These are phyloP conservation scores for Fusarium torreyae DNA, from an alignment of 2,329 filamentous ascomycete species.

Conservation along the genomic window DNA sequence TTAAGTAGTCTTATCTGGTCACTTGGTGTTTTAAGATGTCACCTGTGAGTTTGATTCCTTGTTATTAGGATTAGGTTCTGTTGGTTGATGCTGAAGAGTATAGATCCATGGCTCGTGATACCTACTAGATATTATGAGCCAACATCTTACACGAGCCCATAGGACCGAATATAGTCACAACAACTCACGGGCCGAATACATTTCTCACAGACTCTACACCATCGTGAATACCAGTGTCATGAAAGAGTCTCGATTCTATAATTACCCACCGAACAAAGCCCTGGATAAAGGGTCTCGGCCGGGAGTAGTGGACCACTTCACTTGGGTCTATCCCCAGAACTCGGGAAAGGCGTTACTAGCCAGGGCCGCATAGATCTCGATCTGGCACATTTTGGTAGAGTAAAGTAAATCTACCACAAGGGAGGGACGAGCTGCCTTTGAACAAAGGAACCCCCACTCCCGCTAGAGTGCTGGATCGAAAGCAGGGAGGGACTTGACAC, in stretches of 20 bases:
- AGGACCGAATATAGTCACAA: background rate
- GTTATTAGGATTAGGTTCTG: background rate
- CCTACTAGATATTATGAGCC: background rate
- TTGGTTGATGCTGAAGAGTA: background rate
- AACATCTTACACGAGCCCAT: background rate
- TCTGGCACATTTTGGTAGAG: background rate
- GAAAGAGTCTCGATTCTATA: background rate
- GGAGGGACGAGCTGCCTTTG: slow-evolving; percentile 1
- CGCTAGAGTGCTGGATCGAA: slow-evolving; percentile 14
- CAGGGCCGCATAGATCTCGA: slow-evolving; percentile 14
- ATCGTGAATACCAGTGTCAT: background rate
- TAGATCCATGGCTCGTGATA: no score
- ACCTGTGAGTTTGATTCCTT: background rate
- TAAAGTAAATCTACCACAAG: slow-evolving; percentile 3
- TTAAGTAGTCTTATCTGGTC: background rate
- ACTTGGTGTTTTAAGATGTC: background rate
- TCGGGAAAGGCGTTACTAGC: slow-evolving; percentile 24
- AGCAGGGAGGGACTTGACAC: slow-evolving; percentile 26
- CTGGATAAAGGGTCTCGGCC: slow-evolving; percentile 7
- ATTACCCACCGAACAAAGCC: background rate
- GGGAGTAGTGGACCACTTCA: slow-evolving; percentile 1
- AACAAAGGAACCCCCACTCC: slow-evolving; percentile 1
- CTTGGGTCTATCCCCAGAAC: background rate
- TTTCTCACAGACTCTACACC: no score
- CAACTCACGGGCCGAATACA: background rate